A percentile compares a stretch with the other conserved stretches of the same genome.
Conservation (phyloP, 208 protist species). For the Naegleria fowleri region DNA sequence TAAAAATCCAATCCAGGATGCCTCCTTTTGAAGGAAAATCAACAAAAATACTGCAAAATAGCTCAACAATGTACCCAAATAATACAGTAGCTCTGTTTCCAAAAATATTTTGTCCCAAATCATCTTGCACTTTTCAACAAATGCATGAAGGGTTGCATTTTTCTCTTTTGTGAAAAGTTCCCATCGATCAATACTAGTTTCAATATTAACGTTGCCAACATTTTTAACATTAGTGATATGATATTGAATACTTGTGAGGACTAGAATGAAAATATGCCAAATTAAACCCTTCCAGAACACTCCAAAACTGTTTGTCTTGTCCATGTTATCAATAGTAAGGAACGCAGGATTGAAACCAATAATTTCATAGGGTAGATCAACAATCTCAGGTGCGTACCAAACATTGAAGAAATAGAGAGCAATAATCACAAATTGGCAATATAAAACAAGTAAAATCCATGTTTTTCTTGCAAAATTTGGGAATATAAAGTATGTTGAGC, state of each 20-base stretch:
- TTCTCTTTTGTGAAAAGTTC: background rate
- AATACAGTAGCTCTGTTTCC: background rate
- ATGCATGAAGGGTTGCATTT: background rate
- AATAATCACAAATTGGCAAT: slow-evolving; percentile 4
- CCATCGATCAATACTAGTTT: background rate
- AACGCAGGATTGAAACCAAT: background rate
- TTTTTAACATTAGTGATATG: background rate
- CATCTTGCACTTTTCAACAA: background rate
- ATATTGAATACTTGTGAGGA: background rate
- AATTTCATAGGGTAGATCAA: background rate
- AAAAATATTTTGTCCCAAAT: background rate
- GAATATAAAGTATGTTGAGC: background rate
- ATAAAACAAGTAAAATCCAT: background rate
- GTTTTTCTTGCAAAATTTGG: background rate
- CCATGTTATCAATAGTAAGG: background rate
- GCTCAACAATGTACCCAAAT: background rate
- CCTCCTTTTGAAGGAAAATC: background rate
- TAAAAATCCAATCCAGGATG: background rate
- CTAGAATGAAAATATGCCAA: slow-evolving; percentile 6
- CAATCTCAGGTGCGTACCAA: background rate
- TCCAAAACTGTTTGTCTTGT: background rate
- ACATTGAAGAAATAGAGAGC: slow-evolving; percentile 22
- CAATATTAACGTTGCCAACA: background rate
- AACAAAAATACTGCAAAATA: background rate
- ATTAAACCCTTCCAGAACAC: background rate